Percentiles rank a stretch among this genome's conserved stretches.
These are phyloP conservation scores for Durotheca rogersii DNA, from an alignment of 495 filamentous ascomycete species.

Conservation along the genomic window DNA sequence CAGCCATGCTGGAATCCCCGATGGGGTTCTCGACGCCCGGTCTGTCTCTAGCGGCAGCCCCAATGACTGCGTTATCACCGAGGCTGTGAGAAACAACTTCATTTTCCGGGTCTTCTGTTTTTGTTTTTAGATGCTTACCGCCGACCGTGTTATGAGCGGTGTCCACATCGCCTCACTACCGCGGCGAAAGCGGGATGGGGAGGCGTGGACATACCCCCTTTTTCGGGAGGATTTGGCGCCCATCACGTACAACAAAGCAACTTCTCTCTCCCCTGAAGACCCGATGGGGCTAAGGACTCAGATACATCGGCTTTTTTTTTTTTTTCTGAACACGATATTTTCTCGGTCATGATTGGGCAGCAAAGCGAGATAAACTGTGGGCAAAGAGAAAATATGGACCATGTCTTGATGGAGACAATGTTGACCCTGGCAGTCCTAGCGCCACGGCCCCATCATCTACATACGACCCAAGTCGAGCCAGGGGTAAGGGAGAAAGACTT, in stretches of 20 bases:
- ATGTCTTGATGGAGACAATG: constrained; percentile 14
- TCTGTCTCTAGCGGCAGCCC: constrained; percentile 4
- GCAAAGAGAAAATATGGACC: constrained; percentile 26
- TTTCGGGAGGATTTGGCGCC: constrained; percentile 13
- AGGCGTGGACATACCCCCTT: not conserved
- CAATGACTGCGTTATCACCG: not conserved
- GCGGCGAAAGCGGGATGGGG: too few relatives aligned
- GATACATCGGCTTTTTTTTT: constrained; percentile 10
- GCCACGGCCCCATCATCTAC: constrained; percentile 14
- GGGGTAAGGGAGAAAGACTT: not conserved
- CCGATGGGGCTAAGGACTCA: too few relatives aligned
- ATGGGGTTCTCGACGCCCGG: not conserved
- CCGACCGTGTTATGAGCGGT: too few relatives aligned
- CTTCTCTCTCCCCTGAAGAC: too few relatives aligned
- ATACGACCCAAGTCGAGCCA: not conserved
- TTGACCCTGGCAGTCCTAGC: constrained; percentile 18
- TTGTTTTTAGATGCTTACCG: too few relatives aligned
- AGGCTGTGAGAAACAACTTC: constrained; percentile 2
- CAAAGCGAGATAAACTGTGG: constrained; percentile 33
- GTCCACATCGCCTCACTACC: too few relatives aligned
- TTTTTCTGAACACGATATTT: not conserved
- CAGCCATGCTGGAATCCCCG: constrained; percentile 2
- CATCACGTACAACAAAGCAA: constrained; percentile 19
- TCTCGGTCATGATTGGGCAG: constrained; percentile 16
- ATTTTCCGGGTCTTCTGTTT: too few relatives aligned